Evolutionary conservation across 176 grass and related monocot species (phyloP), one percentile per base, ranked within the genome.

Genomic region (Urochloa ruziziensis): DNA sequence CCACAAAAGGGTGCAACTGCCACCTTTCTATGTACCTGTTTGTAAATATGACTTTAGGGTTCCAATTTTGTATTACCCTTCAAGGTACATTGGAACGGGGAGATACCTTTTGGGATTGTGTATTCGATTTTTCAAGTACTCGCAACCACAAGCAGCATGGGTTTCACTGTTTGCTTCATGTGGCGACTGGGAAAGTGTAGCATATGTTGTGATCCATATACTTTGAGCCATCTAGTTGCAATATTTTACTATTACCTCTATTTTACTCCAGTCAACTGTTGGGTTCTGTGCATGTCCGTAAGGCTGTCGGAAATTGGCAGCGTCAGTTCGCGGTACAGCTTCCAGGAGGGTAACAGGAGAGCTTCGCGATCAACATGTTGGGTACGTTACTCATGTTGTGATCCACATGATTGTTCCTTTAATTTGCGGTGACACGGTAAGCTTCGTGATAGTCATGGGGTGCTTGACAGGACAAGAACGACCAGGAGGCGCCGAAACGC

Each of bases 21-120:
- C 67, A 51, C 64, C 32, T 79, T 66, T 68, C 10, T 27, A 13
- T 48, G 4, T 57, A 57, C 67, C 37, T 46, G 60, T 52, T 39
- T 89, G 81, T 80, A 58, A 79, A 57, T 88, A 64, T 80, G 67
- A 44, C 4, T 24, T 43, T 47, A 47, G 67, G 36, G 35, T 56
- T 88, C 57, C 25, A 59, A 34, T 17, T 49, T 80, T 67, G 16
- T 62, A 10, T 66, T 44, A 27, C 25, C 62, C 24, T 9, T 68
- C 5, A 34, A 49, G 46, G 77, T 25, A 56, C 7, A 37, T 39
- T 36, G 48, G 23, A 69, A 40, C 27, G 23, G 4, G 64, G 37
- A 57, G 2, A 14, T 21, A 56, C 30, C 1, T 68, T 81, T 56
- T 40, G 79, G 10, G 10, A 67, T 80, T 39, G 14, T 67, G 65